Conservation (phyloP, 768 basidiomycete genomes). For the Pholiota conissans region DNA sequence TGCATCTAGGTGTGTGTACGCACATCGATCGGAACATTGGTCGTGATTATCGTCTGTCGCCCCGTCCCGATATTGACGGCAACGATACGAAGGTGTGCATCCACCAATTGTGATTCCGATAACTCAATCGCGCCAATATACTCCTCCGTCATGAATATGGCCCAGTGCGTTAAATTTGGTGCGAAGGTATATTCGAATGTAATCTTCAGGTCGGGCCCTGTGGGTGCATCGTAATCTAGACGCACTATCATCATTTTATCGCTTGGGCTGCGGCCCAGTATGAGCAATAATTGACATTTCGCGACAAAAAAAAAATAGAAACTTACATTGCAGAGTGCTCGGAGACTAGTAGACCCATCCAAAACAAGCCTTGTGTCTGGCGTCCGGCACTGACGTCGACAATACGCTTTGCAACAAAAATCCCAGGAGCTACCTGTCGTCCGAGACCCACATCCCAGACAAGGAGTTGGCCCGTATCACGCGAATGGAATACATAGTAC, state of each 20-base stretch:
- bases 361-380: conserved; percentile 23
- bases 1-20: background rate
- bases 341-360: conserved; percentile 23
- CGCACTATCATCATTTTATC: conserved; percentile 16
- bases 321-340: background rate
- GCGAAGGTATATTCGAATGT: conserved; percentile 9
- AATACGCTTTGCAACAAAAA: conserved; percentile 14
- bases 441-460: conserved; percentile 21
- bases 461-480: conserved; percentile 11
- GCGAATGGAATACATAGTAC: conserved; percentile 25
- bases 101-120: background rate
- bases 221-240: conserved; percentile 10
- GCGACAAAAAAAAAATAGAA: no score
- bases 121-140: conserved; percentile 26
- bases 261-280: background rate
- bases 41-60: conserved; percentile 18
- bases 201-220: conserved; percentile 6
- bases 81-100: conserved; percentile 13
- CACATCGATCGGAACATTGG: conserved; percentile 18
- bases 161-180: conserved; percentile 18
- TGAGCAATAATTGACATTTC: background rate
- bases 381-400: conserved; percentile 29
- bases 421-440: conserved; percentile 10
- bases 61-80: conserved; percentile 21
- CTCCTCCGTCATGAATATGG: conserved; percentile 26